Evolutionary conservation across 345 rosid genomes (phyloP).

Genomic region (Gossypium turneri): DNA sequence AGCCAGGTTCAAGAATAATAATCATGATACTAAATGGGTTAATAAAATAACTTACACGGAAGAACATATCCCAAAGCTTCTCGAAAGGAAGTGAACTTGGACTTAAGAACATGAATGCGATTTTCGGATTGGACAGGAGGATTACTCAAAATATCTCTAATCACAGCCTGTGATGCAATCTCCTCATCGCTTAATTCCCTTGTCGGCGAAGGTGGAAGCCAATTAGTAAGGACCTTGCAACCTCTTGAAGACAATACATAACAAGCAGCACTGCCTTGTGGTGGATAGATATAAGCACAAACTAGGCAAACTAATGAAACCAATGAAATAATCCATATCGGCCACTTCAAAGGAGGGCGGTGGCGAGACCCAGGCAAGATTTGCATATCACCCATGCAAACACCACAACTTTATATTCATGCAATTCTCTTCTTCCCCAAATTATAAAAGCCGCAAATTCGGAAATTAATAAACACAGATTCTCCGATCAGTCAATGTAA

Average conservation of each 20-base stretch:
- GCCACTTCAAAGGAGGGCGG: conserved; percentile 67
- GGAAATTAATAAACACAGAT: background rate
- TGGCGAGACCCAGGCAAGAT: conserved; percentile 63
- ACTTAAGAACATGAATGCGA: conserved; percentile 90
- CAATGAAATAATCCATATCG: conserved; percentile 71
- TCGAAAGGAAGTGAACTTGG: conserved; percentile 74
- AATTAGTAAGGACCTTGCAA: conserved; percentile 68
- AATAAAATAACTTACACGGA: conserved; percentile 29
- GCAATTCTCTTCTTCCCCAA: conserved; percentile 21
- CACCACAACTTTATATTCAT: conserved; percentile 34
- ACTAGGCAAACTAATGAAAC: conserved; percentile 66
- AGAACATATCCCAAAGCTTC: conserved; percentile 46
- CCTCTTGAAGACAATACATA: conserved; percentile 78
- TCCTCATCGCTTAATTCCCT: conserved; percentile 82
- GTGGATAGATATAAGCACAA: conserved; percentile 78
- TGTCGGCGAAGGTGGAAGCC: conserved; percentile 89
- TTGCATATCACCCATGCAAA: conserved; percentile 58
- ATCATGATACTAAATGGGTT: background rate
- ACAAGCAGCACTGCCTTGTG: conserved; percentile 62
- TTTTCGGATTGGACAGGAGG: conserved; percentile 59
- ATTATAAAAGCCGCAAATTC: background rate
- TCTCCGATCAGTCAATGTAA: background rate
- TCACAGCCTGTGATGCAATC: conserved; percentile 66
- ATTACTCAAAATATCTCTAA: conserved; percentile 55
- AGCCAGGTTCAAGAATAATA: background rate